A percentile compares a stretch with the other conserved stretches of the same genome.
phyloP scores from a whole-genome alignment of 495 filamentous ascomycete species.

The Glarea lozoyensis region DNA sequence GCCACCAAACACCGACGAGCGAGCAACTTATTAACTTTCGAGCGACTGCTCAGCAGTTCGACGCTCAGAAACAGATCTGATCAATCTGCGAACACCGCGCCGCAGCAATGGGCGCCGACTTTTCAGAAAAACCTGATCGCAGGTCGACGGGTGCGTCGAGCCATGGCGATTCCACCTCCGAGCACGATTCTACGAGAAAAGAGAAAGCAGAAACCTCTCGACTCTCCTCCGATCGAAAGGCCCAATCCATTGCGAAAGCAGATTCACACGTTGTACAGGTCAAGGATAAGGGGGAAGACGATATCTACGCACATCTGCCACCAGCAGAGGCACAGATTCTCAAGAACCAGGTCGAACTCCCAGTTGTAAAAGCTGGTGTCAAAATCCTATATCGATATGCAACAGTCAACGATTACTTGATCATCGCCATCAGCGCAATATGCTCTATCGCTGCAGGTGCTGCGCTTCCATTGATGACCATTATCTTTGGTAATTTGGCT shows the following conservation, averaged over 20 bases:
- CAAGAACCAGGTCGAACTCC: conserved; percentile 61
- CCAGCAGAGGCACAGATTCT: conserved; percentile 58
- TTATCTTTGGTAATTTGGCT: conserved; percentile 72
- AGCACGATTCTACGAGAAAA: conserved; percentile 14
- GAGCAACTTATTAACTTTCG: not conserved
- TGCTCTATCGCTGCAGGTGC: conserved; percentile 72
- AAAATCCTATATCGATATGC: conserved; percentile 72
- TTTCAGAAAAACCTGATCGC: conserved; percentile 17
- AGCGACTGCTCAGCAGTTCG: not conserved
- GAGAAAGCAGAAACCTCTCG: conserved; percentile 4
- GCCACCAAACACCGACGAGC: not conserved
- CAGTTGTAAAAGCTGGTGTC: conserved; percentile 53
- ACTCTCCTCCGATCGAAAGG: not conserved
- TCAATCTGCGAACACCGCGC: not conserved
- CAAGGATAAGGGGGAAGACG: conserved; percentile 30
- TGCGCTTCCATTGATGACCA: conserved; percentile 79
- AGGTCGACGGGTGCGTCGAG: conserved; percentile 7
- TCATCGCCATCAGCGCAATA: conserved; percentile 57
- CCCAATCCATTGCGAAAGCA: conserved; percentile 35
- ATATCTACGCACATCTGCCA: conserved; percentile 48
- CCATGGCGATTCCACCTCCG: conserved; percentile 16
- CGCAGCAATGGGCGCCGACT: conserved; percentile 20
- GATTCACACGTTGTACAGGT: conserved; percentile 42
- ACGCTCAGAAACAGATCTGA: not conserved
- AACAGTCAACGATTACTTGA: conserved; percentile 60